Percentiles rank a stretch among this genome's conserved stretches.
phyloP scores from a whole-genome alignment of 1,284 basidiomycete genomes.

The Stygiomarasmius scandens region DNA sequence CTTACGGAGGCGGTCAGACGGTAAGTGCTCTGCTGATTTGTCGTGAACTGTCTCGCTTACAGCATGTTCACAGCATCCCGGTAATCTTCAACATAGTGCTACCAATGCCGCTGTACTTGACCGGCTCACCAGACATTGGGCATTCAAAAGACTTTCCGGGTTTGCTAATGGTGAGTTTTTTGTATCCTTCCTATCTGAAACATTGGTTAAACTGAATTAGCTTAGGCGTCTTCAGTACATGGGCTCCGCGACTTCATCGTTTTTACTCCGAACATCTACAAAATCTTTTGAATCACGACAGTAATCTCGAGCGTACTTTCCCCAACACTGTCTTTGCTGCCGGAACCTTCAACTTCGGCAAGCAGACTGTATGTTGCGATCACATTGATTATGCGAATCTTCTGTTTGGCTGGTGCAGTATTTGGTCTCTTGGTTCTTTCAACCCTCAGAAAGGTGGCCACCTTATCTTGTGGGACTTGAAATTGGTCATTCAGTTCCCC shows the following conservation, averaged over 20 bases:
- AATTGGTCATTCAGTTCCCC: too few relatives aligned
- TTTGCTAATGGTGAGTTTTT: neutral
- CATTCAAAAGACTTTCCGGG: neutral
- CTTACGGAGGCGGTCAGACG: slow-evolving; percentile 12
- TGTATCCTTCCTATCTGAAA: too few relatives aligned
- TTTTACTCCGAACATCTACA: neutral
- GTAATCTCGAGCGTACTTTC: slow-evolving; percentile 1
- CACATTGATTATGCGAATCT: slow-evolving; percentile 8
- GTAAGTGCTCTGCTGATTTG: too few relatives aligned
- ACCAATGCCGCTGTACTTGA: neutral
- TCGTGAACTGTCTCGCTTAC: too few relatives aligned
- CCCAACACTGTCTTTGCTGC: slow-evolving; percentile 5
- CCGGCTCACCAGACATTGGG: neutral
- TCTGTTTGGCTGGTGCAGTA: neutral
- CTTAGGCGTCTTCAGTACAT: slow-evolving; percentile 6
- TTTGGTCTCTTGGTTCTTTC: slow-evolving; percentile 23
- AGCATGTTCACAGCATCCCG: too few relatives aligned
- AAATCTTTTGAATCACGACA: neutral
- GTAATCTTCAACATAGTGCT: neutral
- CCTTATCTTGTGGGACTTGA: slow-evolving; percentile 25
- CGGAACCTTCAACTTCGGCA: slow-evolving; percentile 8
- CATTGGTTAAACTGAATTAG: neutral
- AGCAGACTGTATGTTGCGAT: neutral
- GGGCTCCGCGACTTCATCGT: neutral
- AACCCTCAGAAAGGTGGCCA: slow-evolving; percentile 26